Conservation (phyloP, 2,329 filamentous ascomycete species). For the Cadophora gregata region DNA sequence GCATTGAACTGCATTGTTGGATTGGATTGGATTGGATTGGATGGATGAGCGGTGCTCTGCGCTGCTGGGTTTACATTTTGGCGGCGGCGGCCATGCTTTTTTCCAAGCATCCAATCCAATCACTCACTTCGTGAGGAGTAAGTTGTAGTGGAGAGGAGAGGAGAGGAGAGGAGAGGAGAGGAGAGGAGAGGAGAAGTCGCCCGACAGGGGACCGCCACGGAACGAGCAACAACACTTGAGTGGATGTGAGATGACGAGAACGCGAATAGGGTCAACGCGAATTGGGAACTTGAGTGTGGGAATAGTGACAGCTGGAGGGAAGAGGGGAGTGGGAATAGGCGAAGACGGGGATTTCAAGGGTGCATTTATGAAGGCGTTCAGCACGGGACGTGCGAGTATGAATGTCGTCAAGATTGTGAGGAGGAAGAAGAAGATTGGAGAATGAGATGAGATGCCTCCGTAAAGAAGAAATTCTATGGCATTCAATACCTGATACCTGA, state of each 20-base stretch:
- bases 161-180: too few relatives aligned
- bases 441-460: neutral
- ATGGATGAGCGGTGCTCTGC: neutral
- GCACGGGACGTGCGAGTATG: neutral
- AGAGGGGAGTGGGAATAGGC: constrained; percentile 7
- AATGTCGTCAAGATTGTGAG: neutral
- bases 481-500: neutral
- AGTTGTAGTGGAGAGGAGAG: too few relatives aligned
- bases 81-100: constrained; percentile 11
- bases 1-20: neutral
- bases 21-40: constrained; percentile 16
- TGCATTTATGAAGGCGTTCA: neutral
- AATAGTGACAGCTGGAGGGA: neutral
- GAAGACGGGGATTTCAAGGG: neutral
- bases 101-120: constrained; percentile 5
- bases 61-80: constrained; percentile 5
- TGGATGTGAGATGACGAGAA: constrained; percentile 10
- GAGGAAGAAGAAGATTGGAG: neutral
- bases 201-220: neutral
- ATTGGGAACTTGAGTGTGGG: neutral
- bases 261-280: constrained; percentile 2
- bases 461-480: neutral
- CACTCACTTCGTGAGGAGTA: constrained; percentile 2
- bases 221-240: neutral
- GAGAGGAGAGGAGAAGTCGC: neutral